Conservation (phyloP, 2,329 filamentous ascomycete genomes). For the Aureobasidium pullulans region DNA sequence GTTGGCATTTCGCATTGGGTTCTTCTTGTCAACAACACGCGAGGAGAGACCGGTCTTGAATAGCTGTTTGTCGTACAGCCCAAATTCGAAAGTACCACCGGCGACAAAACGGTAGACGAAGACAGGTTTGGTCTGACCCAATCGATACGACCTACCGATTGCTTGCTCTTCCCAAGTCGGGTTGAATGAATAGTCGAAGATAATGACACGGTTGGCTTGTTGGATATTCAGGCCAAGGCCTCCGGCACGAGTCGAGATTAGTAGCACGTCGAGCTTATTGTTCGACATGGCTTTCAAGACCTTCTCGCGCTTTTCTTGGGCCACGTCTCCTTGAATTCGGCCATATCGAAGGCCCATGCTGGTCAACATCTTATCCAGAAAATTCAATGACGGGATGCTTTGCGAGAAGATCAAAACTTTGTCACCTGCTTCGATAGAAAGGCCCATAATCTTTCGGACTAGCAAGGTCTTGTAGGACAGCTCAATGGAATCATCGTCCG, state of each 20-base stretch:
- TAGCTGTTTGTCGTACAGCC: constrained; percentile 63
- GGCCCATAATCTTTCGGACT: constrained; percentile 61
- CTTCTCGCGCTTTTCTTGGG: constrained; percentile 50
- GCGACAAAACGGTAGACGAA: constrained; percentile 77
- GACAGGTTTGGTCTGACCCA: constrained; percentile 73
- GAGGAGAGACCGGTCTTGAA: constrained; percentile 78
- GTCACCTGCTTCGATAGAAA: constrained; percentile 55
- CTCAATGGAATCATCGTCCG: constrained; percentile 12
- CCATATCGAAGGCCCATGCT: constrained; percentile 38
- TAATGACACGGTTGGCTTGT: constrained; percentile 76
- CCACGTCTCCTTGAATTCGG: constrained; percentile 62
- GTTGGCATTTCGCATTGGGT: constrained; percentile 59
- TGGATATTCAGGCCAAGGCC: constrained; percentile 78
- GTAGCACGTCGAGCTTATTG: constrained; percentile 50
- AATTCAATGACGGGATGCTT: constrained; percentile 61
- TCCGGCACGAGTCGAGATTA: constrained; percentile 79
- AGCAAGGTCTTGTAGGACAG: constrained; percentile 63
- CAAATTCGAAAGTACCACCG: constrained; percentile 72
- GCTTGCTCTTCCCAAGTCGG: constrained; percentile 80
- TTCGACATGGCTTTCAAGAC: constrained; percentile 64
- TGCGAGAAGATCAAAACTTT: constrained; percentile 78
- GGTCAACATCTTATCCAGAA: constrained; percentile 53
- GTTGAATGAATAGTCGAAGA: constrained; percentile 78
- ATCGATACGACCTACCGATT: constrained; percentile 75
- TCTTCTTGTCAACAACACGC: constrained; percentile 77